These are phyloP conservation scores for Chamaecrista fasciculata DNA, from an alignment of 306 rosid genomes.

Conservation along the genomic window DNA sequence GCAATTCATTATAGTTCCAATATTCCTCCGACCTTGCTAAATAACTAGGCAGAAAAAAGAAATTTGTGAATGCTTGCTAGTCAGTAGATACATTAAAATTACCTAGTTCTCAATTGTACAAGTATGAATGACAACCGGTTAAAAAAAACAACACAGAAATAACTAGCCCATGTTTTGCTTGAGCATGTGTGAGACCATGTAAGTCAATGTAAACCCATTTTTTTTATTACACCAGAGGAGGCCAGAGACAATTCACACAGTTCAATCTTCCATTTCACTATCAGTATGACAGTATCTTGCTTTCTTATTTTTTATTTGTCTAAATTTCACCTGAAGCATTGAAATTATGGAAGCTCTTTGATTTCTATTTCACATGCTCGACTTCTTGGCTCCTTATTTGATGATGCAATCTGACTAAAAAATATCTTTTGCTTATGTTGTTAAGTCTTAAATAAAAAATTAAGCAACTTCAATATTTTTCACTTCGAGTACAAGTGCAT, in stretches of 20 bases:
- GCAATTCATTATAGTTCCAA: constrained; percentile 16
- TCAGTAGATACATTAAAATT: neutral
- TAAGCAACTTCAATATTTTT: neutral
- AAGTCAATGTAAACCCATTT: neutral
- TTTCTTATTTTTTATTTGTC: neutral
- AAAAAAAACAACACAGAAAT: too few relatives aligned
- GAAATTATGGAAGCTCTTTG: neutral
- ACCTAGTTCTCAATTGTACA: too few relatives aligned
- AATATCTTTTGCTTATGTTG: neutral
- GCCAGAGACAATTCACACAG: neutral
- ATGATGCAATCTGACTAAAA: neutral
- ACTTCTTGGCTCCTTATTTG: neutral
- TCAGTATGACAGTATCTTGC: neutral
- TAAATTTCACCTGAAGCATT: neutral
- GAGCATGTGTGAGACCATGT: neutral
- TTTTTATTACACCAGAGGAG: neutral
- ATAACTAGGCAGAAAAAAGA: neutral
- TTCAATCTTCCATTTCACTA: neutral
- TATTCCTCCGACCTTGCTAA: constrained; percentile 6
- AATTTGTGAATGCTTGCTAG: neutral
- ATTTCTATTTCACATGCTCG: neutral
- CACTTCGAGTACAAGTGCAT: neutral
- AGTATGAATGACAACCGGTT: too few relatives aligned
- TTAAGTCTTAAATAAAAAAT: neutral
- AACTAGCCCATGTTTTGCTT: neutral